Evolutionary conservation across 1,284 basidiomycete genomes (phyloP).

Genomic region (Gomphus bonarii): DNA sequence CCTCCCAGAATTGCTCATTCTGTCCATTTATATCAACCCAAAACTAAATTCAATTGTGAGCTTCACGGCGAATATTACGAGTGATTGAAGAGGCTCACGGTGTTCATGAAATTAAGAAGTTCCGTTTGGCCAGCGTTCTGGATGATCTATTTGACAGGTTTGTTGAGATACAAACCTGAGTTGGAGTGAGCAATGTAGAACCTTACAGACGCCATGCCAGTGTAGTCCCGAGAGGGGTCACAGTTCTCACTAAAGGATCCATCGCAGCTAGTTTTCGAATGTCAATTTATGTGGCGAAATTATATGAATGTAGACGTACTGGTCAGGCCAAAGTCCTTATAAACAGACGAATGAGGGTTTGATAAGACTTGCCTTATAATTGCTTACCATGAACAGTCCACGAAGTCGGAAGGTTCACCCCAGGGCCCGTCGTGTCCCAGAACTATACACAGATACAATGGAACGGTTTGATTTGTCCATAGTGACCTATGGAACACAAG

Average conservation of each 20-base stretch:
- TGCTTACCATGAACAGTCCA: conserved; percentile 68
- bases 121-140: conserved; percentile 44
- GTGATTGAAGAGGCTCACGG: conserved; percentile 22
- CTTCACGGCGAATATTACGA: neutral
- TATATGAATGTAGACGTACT: conserved; percentile 30
- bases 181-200: neutral
- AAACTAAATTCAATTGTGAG: conserved; percentile 25
- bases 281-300: neutral
- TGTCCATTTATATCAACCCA: conserved; percentile 57
- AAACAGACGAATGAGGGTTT: neutral
- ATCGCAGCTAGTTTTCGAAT: conserved; percentile 43
- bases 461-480: neutral
- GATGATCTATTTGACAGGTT: conserved; percentile 37
- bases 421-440: conserved; percentile 37
- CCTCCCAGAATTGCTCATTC: conserved; percentile 63
- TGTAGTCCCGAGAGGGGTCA: conserved; percentile 53
- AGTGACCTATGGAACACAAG: neutral
- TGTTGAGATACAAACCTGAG: neutral
- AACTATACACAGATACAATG: conserved; percentile 17
- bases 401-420: conserved; percentile 49
- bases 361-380: neutral
- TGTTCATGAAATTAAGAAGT: conserved; percentile 59
- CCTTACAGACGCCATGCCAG: conserved; percentile 41
- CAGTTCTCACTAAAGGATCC: conserved; percentile 52
- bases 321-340: conserved; percentile 59